Evolutionary conservation across 345 rosid genomes (phyloP), one percentile per base, ranked within the genome.

Genomic region (Gossypium ekmanianum): DNA sequence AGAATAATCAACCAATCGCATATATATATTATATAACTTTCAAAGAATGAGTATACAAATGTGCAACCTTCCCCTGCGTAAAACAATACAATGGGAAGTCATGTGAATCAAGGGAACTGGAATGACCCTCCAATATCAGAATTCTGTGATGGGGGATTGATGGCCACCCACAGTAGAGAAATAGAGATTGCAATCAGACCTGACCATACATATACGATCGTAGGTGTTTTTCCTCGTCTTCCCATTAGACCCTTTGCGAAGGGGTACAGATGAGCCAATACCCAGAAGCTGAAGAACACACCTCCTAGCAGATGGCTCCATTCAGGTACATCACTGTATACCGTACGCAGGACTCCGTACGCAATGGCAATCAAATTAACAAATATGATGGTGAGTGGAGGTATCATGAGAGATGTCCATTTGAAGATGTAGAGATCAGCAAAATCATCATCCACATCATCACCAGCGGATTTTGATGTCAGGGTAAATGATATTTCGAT

Each of bases 161-260:
- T 88, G 2, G 97, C 89, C 70, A 90, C 85, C 85, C 96, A 91
- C 2, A 94, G 84, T 61, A 94, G 82, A 29, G 95, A 94, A n/a
- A 94, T 79, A 41, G 86, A 79, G 48, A 91, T 88, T 8, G 97
- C 84, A 2, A 91, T 79, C 22, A 93, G 98, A 22, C 94, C 95
- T 8, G 94, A 81, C 98, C 97, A 94, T 16, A 94, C 91, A 43
- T 72, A 90, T 26, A 91, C 76, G 47, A 94, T 74, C 0, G 94
- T 91, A 0, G 98, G 92, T 0, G 95, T 87, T 74, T 61, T 90
- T 51, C 95, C 94, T 47, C 90, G 73, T 78, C 88, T 84, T 51
- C 97, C 98, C 97, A 90, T 88, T 0, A 91, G 83, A 22, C 97
- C 98, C 84, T 88, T 94, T 0, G 88, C 90, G 48, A 94, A 94